phyloP scores from a whole-genome alignment of 192 early-diverging fungal genomes.

The Neocallimastix lanati region DNA sequence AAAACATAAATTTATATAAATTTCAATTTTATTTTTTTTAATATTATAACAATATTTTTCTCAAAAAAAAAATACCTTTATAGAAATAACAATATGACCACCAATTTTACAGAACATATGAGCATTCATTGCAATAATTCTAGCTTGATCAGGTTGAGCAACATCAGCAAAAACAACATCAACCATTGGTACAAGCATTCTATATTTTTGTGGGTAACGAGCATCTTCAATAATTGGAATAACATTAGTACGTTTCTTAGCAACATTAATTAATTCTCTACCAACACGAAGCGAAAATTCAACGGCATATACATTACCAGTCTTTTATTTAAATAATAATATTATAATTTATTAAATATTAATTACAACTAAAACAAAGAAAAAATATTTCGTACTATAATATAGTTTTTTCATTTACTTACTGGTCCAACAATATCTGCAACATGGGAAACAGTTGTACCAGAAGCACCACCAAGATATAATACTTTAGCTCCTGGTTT shows the following conservation, averaged over 20 bases:
- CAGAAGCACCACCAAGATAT: too few species aligned
- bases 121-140: conserved; percentile 92
- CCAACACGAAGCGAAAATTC: conserved; percentile 98
- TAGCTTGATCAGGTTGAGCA: conserved; percentile 97
- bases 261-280: conserved; percentile 98
- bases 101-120: conserved; percentile 94
- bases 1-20: too few species aligned
- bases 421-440: conserved; percentile 84
- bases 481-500: conserved; percentile 88
- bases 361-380: too few species aligned
- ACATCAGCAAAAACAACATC: conserved; percentile 97
- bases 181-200: conserved; percentile 95
- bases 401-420: too few species aligned
- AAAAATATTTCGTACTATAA: too few species aligned
- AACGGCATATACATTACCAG: conserved; percentile 93
- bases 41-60: too few species aligned
- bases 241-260: too few species aligned
- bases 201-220: conserved; percentile 98
- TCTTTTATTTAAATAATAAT: too few species aligned
- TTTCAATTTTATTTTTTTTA: too few species aligned
- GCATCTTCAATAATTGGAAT: too few species aligned
- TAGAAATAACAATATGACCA: conserved; percentile 93
- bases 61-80: conserved; percentile 31
- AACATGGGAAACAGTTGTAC: too few species aligned
- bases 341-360: too few species aligned